These are phyloP conservation scores for Edaphochlamys debaryana DNA, from an alignment of 139 green algal species.

Conservation along the genomic window DNA sequence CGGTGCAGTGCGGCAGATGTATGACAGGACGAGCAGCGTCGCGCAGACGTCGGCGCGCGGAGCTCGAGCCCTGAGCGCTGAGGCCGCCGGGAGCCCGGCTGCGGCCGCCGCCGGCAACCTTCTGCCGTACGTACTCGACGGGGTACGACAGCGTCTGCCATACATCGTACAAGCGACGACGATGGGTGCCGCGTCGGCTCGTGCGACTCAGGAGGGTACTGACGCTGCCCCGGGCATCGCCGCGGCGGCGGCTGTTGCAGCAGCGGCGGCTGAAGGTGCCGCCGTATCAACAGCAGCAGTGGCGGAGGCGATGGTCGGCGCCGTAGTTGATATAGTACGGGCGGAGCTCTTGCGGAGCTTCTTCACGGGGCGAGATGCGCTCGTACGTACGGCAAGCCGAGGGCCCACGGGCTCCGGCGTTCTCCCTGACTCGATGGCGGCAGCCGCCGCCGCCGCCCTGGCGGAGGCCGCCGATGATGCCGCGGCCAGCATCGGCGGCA, in stretches of 20 bases:
- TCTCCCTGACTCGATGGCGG: too few relatives aligned
- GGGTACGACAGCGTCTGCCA: not conserved
- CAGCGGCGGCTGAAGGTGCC: not conserved
- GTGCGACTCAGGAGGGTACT: conserved; percentile 3
- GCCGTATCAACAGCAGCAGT: not conserved
- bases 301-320: not conserved
- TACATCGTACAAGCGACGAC: not conserved
- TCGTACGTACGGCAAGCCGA: too few relatives aligned
- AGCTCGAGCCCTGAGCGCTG: not conserved
- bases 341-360: conserved; percentile 1
- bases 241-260: not conserved
- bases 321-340: not conserved
- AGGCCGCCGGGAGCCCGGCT: not conserved
- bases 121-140: not conserved
- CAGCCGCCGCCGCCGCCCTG: too few relatives aligned
- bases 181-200: not conserved
- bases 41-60: not conserved
- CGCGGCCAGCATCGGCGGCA: too few relatives aligned
- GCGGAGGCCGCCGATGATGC: too few relatives aligned
- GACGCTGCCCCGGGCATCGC: not conserved
- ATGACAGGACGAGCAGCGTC: not conserved
- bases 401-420: too few relatives aligned
- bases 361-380: too few relatives aligned
- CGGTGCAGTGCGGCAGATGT: too few relatives aligned
- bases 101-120: not conserved